Evolutionary conservation across 176 grass and related monocot species (phyloP).

Genomic region (Zoysia japonica): DNA sequence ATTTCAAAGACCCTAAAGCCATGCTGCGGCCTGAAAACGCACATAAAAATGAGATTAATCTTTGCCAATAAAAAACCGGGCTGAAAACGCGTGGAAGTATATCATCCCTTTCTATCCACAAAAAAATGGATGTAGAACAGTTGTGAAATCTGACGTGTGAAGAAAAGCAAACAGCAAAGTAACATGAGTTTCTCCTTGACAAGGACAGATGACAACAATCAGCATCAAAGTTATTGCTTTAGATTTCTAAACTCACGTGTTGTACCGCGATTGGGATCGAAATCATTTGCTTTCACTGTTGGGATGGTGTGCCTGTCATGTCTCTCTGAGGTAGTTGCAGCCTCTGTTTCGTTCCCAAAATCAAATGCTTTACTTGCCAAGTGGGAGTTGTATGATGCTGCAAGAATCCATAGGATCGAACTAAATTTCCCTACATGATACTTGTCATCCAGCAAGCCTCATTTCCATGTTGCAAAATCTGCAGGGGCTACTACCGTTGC

Average conservation of each 20-base stretch:
- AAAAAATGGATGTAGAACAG: not conserved
- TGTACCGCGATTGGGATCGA: not conserved
- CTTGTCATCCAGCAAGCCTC: not conserved
- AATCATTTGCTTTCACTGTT: conserved; percentile 12
- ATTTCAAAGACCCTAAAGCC: conserved; percentile 83
- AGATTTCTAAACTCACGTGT: not conserved
- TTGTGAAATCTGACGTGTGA: not conserved
- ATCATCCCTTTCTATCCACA: not conserved
- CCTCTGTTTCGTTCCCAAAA: not conserved
- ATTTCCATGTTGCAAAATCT: not conserved
- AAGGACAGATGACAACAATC: conserved; percentile 12
- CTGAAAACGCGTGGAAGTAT: not conserved
- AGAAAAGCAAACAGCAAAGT: not conserved
- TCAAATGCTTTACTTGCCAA: conserved; percentile 11
- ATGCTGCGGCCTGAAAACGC: conserved; percentile 74
- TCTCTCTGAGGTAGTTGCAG: not conserved
- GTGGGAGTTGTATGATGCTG: not conserved
- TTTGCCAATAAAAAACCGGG: not conserved
- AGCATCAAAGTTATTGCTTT: conserved; percentile 11
- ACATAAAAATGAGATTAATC: conserved; percentile 16
- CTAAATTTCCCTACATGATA: no score
- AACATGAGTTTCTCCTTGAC: not conserved
- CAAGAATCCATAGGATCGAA: no score
- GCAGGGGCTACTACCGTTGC: conserved; percentile 80
- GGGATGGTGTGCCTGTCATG: not conserved